Conservation (phyloP, 306 rosid species). For the Geum urbanum region DNA sequence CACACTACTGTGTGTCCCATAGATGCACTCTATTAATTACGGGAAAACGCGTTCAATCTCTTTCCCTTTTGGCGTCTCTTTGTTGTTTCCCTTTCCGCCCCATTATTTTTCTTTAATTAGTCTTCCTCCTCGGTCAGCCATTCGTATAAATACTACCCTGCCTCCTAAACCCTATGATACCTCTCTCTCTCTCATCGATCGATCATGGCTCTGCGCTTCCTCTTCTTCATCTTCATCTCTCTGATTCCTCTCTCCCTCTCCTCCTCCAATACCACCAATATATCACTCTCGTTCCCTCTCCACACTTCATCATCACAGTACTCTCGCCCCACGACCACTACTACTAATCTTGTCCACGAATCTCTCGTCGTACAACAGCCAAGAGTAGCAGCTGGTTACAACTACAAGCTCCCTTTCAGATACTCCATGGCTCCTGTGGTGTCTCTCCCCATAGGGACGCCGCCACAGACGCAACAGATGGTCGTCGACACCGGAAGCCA, state of each 20-base stretch:
- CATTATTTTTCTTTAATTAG: no score
- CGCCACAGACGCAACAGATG: constrained; percentile 78
- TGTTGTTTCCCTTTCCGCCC: no score
- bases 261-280: background rate
- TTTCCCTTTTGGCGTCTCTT: no score
- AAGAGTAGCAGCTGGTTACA: constrained; percentile 10
- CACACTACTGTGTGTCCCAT: no score
- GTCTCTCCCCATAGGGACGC: constrained; percentile 76
- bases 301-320: constrained; percentile 11
- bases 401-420: constrained; percentile 46
- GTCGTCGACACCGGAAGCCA: constrained; percentile 89
- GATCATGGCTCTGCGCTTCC: constrained; percentile 35
- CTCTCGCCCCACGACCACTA: constrained; percentile 28
- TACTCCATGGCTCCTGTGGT: constrained; percentile 66
- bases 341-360: constrained; percentile 13
- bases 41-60: no score
- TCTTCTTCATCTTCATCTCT: constrained; percentile 18
- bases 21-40: no score
- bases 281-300: constrained; percentile 57
- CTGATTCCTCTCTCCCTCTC: constrained; percentile 15
- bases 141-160: no score
- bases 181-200: background rate
- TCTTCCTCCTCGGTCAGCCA: no score
- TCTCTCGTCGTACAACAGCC: constrained; percentile 27
- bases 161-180: no score